Evolutionary conservation across 2,329 filamentous ascomycete species (phyloP).

Genomic region (Rutstroemia sp.): DNA sequence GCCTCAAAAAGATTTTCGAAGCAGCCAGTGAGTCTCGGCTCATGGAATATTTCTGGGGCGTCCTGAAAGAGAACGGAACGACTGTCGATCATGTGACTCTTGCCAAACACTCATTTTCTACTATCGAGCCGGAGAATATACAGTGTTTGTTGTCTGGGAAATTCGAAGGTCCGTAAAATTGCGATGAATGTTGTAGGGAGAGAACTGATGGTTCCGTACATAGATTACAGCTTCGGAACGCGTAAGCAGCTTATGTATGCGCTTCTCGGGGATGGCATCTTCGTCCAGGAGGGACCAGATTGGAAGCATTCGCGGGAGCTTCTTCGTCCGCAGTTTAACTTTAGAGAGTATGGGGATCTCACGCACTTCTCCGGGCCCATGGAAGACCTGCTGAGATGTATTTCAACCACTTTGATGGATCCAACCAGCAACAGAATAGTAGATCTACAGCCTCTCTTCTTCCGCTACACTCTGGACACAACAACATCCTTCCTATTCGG

Average conservation of each 20-base stretch:
- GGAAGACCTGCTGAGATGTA: constrained; percentile 9
- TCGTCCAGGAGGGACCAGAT: not conserved
- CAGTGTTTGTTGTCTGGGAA: not conserved
- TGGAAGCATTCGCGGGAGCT: not conserved
- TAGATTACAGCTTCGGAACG: not conserved
- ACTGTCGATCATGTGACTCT: not conserved
- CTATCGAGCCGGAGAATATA: not conserved
- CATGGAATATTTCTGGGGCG: not conserved
- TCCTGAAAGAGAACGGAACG: not conserved
- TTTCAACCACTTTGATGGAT: not conserved
- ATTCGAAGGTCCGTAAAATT: not conserved
- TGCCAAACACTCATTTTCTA: not conserved
- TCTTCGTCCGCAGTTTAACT: not conserved
- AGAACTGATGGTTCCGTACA: too few relatives aligned
- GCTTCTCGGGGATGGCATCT: constrained; percentile 1
- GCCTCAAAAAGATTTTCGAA: too few relatives aligned
- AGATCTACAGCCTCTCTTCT: constrained; percentile 35
- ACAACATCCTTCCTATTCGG: constrained; percentile 52
- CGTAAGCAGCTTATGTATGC: not conserved
- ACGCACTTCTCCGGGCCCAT: constrained; percentile 12
- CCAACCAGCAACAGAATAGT: constrained; percentile 9
- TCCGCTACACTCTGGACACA: constrained; percentile 45
- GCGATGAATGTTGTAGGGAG: too few relatives aligned
- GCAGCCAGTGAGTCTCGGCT: not conserved
- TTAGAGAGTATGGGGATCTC: constrained; percentile 10